Conservation (phyloP, 2,329 filamentous ascomycete species). For the Mollisia scopiformis region DNA sequence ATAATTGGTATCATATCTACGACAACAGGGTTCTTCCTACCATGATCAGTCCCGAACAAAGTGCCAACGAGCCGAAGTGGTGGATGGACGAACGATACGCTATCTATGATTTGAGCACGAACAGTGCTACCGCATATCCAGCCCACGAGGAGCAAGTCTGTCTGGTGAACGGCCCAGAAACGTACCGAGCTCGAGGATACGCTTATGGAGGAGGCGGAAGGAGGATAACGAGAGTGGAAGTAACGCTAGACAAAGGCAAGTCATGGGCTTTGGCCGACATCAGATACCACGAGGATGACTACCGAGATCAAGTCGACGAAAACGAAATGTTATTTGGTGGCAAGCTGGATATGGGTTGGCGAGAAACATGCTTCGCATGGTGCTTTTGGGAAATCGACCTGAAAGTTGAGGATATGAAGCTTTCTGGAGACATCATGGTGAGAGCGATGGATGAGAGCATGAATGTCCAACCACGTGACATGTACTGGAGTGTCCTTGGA, state of each 20-base stretch:
- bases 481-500: constrained; percentile 94
- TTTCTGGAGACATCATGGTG: constrained; percentile 74
- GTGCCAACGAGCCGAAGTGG: constrained; percentile 71
- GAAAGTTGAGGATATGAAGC: constrained; percentile 60
- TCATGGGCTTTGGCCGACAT: constrained; percentile 79
- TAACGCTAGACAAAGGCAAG: constrained; percentile 82
- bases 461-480: constrained; percentile 84
- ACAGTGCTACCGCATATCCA: constrained; percentile 80
- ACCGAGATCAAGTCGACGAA: constrained; percentile 62
- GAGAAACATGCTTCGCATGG: constrained; percentile 87
- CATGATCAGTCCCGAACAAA: constrained; percentile 80
- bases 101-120: constrained; percentile 89
- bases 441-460: constrained; percentile 90
- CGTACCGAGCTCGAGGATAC: constrained; percentile 76
- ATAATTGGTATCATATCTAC: constrained; percentile 96
- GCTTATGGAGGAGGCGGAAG: constrained; percentile 89
- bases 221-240: constrained; percentile 78
- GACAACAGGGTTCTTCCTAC: constrained; percentile 91
- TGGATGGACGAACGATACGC: constrained; percentile 92
- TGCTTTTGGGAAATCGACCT: constrained; percentile 86
- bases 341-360: constrained; percentile 77
- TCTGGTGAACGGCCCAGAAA: constrained; percentile 49
- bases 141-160: constrained; percentile 73
- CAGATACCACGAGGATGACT: constrained; percentile 83
- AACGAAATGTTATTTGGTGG: constrained; percentile 74